Evolutionary conservation across 768 basidiomycete genomes (phyloP), one percentile per base, ranked within the genome.

Genomic region (Gymnopilus dilepis): DNA sequence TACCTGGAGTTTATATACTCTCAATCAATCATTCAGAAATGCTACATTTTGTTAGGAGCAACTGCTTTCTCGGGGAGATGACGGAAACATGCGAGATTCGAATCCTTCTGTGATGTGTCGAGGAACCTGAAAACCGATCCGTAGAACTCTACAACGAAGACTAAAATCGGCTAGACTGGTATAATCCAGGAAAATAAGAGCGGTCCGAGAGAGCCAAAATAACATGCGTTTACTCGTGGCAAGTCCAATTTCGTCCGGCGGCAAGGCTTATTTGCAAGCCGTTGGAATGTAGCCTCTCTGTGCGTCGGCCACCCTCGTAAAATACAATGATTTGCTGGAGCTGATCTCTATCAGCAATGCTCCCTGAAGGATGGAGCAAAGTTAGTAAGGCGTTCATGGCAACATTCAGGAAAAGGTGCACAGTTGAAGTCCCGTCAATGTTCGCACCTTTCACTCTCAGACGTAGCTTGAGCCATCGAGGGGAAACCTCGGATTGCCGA

Each of bases 21-120:
- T 61, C 42, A 57, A 59, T 64, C 62, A 56, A 55, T 22, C 24
- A 34, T 17, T 41, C 30, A 58, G 34, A 54, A 59, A 38, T 64
- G 67, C 72, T 69, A 69, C 68, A 65, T 51, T 65, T 54, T 40
- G n/a, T 67, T 65, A 67, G 59, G 59, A 63, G 64, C 68, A 69
- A 68, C 60, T 65, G 52, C 51, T 66, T 72, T 70, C 74, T 77
- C 79, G 80, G 80, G 68, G 77, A 77, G 73, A 79, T 79, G 65
- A 70, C 77, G 77, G 78, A 74, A 66, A 56, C 63, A 68, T 62
- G 63, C 67, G 62, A 68, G 57, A 63, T 65, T 65, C 60, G 63
- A 63, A 55, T 58, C 48, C 58, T 60, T 58, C 54, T 50, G 60
- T 58, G 63, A 64, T 62, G 47, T 58, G 51, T 65, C 47, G 57